phyloP scores from a whole-genome alignment of 164 flowering plant genomes.

The Houttuynia cordata region DNA sequence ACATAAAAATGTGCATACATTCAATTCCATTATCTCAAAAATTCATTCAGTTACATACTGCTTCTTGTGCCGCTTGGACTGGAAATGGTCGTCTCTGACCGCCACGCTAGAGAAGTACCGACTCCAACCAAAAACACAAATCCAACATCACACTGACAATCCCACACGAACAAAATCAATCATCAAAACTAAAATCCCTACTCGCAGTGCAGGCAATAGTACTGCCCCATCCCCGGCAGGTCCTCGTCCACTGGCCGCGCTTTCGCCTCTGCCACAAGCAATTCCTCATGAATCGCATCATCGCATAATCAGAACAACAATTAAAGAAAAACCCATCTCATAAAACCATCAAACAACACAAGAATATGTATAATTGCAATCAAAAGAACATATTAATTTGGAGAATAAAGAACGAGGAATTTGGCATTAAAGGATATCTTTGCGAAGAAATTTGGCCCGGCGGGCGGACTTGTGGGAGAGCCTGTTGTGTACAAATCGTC shows the following conservation, averaged over 20 bases:
- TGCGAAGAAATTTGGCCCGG: no score
- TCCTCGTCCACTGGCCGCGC: conserved; percentile 70
- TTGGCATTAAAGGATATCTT: no score
- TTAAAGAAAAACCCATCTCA: conserved; percentile 22
- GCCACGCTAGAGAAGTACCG: conserved; percentile 66
- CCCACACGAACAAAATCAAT: neutral
- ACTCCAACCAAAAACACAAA: conserved; percentile 24
- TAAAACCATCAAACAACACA: neutral
- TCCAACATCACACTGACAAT: neutral
- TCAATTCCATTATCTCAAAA: no score
- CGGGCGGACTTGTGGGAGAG: no score
- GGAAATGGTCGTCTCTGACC: conserved; percentile 85
- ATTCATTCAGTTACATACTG: conserved; percentile 29
- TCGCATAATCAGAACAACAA: conserved; percentile 34
- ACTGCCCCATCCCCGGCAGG: conserved; percentile 96
- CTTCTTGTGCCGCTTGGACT: conserved; percentile 76
- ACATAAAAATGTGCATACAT: no score
- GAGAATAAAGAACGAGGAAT: no score
- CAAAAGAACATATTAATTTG: no score
- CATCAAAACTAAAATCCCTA: conserved; percentile 13
- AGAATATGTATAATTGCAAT: no score
- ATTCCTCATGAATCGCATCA: conserved; percentile 66
- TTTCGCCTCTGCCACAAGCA: conserved; percentile 43
- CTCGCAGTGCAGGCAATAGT: conserved; percentile 96
- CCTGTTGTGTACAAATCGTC: no score